These are phyloP conservation scores for Dictyostelium capitatum DNA, from an alignment of 78 protist species.

Conservation along the genomic window DNA sequence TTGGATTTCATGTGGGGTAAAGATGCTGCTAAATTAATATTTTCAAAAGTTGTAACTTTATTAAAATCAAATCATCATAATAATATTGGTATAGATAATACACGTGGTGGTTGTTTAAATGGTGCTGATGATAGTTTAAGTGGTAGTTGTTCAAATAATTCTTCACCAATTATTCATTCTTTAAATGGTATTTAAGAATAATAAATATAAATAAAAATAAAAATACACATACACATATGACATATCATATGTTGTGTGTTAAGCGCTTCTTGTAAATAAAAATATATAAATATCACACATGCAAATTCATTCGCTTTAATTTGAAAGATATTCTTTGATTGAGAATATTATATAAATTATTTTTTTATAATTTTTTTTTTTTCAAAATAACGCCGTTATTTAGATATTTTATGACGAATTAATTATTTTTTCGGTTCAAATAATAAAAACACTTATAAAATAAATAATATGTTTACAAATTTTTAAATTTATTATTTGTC, in stretches of 20 bases:
- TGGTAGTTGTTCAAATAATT: background rate
- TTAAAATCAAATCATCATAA: constrained; percentile 33
- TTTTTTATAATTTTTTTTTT: too few species aligned
- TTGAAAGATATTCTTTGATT: background rate
- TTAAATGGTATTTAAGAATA: background rate
- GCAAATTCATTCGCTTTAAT: too few species aligned
- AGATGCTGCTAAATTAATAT: constrained; percentile 39
- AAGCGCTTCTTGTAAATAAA: background rate
- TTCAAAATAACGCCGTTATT: too few species aligned
- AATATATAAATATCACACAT: background rate
- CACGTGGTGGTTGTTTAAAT: background rate
- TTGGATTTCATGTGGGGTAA: constrained; percentile 82
- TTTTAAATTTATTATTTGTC: too few species aligned
- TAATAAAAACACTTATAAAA: too few species aligned
- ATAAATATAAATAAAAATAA: background rate
- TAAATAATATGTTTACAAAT: too few species aligned
- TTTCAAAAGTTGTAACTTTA: constrained; percentile 55
- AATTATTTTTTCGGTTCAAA: too few species aligned
- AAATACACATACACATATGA: too few species aligned
- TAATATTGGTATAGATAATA: background rate
- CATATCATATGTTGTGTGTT: background rate
- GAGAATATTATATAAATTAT: too few species aligned
- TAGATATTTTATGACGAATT: too few species aligned
- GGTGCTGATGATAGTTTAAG: background rate
- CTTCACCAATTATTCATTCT: background rate